Evolutionary conservation across 768 basidiomycete genomes (phyloP).

Genomic region (Hygrophoropsis aurantiaca): DNA sequence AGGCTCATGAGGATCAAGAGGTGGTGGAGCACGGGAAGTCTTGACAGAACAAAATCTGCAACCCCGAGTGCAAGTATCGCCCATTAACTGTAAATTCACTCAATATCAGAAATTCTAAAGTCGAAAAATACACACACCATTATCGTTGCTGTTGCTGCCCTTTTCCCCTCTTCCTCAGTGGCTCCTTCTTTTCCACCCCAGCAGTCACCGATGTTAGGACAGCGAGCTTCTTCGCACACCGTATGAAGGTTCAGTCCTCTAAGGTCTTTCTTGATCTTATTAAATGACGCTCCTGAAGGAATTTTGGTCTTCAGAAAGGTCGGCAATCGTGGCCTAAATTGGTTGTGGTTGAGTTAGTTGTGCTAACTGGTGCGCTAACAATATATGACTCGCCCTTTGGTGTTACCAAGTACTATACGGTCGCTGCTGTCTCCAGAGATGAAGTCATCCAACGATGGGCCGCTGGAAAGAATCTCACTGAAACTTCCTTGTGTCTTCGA

Average conservation of each 20-base stretch:
- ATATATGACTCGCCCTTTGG: slow-evolving; percentile 52
- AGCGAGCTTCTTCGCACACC: slow-evolving; percentile 97
- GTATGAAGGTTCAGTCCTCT: slow-evolving; percentile 90
- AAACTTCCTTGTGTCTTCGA: slow-evolving; percentile 44
- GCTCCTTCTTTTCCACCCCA: slow-evolving; percentile 85
- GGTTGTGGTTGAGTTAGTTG: slow-evolving; percentile 26
- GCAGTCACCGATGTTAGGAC: slow-evolving; percentile 99
- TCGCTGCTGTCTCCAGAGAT: slow-evolving; percentile 56
- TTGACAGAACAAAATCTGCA: slow-evolving; percentile 98
- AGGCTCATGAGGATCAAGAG: slow-evolving; percentile 93
- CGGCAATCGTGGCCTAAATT: slow-evolving; percentile 76
- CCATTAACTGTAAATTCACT: slow-evolving; percentile 75
- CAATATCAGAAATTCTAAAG: neutral
- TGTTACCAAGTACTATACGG: slow-evolving; percentile 70
- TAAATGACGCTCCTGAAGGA: slow-evolving; percentile 85
- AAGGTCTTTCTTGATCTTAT: slow-evolving; percentile 92
- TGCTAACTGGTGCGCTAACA: neutral
- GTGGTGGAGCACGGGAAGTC: slow-evolving; percentile 84
- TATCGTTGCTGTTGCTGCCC: slow-evolving; percentile 94
- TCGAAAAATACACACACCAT: slow-evolving; percentile 60
- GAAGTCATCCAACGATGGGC: slow-evolving; percentile 82
- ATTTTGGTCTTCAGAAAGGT: slow-evolving; percentile 88
- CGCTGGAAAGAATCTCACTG: slow-evolving; percentile 52
- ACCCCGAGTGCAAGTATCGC: slow-evolving; percentile 96
- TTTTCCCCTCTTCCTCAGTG: slow-evolving; percentile 70